Percentiles rank a stretch among this genome's conserved stretches.
Evolutionary conservation across 805 yeast genomes (phyloP).

Genomic region (Debaryomyces maramus): DNA sequence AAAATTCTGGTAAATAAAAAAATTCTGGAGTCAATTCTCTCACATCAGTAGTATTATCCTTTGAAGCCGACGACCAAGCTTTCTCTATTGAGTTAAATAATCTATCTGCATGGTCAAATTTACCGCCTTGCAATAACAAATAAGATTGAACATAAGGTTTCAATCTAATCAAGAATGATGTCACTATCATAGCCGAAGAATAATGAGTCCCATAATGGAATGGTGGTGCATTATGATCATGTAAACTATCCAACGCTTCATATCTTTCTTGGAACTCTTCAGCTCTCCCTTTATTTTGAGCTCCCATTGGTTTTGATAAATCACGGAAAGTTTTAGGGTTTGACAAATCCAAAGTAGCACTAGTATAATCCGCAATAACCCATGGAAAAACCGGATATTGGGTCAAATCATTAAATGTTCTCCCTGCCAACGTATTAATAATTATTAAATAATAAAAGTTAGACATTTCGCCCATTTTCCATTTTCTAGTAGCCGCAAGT

Average conservation of each 20-base stretch:
- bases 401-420: slow-evolving; percentile 85
- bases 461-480: slow-evolving; percentile 78
- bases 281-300: slow-evolving; percentile 64
- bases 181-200: slow-evolving; percentile 90
- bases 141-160: slow-evolving; percentile 83
- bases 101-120: slow-evolving; percentile 86
- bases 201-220: slow-evolving; percentile 94
- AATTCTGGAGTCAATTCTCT: slow-evolving; percentile 87
- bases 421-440: slow-evolving; percentile 79
- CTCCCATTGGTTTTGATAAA: slow-evolving; percentile 89
- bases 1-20: slow-evolving; percentile 76
- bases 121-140: slow-evolving; percentile 79
- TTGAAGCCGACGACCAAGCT: slow-evolving; percentile 79
- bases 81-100: slow-evolving; percentile 71
- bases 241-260: slow-evolving; percentile 63
- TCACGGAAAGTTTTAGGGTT: slow-evolving; percentile 69
- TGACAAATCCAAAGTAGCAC: slow-evolving; percentile 64
- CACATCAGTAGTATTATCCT: slow-evolving; percentile 82
- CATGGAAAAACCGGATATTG: slow-evolving; percentile 93
- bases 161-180: slow-evolving; percentile 73
- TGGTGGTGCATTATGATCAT: slow-evolving; percentile 63
- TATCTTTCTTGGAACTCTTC: slow-evolving; percentile 66
- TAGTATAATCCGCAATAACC: slow-evolving; percentile 81
- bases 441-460: slow-evolving; percentile 81
- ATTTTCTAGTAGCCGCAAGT: slow-evolving; percentile 58